Percentiles rank a stretch among this genome's conserved stretches.
Evolutionary conservation across 2,329 filamentous ascomycete genomes (phyloP).

Genomic region (Elsinoe australis): DNA sequence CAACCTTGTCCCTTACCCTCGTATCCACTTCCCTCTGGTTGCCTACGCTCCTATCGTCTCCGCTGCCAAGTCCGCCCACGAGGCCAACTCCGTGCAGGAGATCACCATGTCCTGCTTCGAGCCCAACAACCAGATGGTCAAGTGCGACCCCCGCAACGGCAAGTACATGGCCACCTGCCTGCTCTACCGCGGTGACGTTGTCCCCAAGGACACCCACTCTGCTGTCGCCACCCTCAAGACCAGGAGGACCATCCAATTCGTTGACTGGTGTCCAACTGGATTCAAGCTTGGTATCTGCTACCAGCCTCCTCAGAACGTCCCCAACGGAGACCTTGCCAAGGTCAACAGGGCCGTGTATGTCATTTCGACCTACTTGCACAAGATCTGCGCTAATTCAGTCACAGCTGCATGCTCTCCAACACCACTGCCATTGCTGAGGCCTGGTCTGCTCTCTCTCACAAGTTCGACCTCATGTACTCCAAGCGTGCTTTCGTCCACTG

Average conservation of each 20-base stretch:
- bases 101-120: constrained; percentile 99
- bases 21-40: constrained; percentile 98
- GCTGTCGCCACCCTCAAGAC: constrained; percentile 97
- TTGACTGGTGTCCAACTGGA: constrained; percentile 99
- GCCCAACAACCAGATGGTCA: constrained; percentile 99
- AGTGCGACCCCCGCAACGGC: constrained; percentile 95
- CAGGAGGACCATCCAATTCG: constrained; percentile 98
- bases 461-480: constrained; percentile 99
- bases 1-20: constrained; percentile 96
- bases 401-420: constrained; percentile 94
- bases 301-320: constrained; percentile 91
- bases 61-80: constrained; percentile 89
- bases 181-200: constrained; percentile 96
- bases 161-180: constrained; percentile 99
- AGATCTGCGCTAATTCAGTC: constrained; percentile 22
- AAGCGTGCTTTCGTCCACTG: constrained; percentile 99
- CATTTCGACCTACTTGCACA: background rate
- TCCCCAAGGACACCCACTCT: constrained; percentile 87
- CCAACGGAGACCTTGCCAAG: constrained; percentile 94
- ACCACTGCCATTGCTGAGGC: constrained; percentile 98
- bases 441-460: constrained; percentile 91
- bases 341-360: constrained; percentile 96
- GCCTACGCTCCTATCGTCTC: constrained; percentile 93
- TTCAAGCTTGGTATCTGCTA: constrained; percentile 99
- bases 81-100: constrained; percentile 96